Conservation (phyloP, 345 rosid species). For the Populus davidiana region DNA sequence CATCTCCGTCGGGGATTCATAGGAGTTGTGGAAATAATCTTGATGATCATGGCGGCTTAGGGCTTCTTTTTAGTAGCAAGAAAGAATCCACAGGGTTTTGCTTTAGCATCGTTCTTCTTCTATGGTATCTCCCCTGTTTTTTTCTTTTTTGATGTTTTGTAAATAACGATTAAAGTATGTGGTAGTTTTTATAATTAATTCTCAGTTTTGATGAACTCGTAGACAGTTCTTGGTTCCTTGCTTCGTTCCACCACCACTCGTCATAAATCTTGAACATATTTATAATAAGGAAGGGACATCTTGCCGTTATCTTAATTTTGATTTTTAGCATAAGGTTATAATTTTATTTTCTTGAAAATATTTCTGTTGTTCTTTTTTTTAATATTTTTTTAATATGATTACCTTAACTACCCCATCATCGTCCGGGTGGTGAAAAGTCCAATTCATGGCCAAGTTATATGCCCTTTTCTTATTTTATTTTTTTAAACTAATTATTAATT, state of each 20-base stretch:
- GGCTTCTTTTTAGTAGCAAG: not conserved
- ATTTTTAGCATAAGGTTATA: not conserved
- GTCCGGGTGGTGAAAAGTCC: not conserved
- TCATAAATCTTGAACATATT: not conserved
- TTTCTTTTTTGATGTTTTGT: too few relatives aligned
- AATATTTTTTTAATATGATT: not conserved
- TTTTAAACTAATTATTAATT: too few relatives aligned
- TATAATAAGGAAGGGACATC: not conserved
- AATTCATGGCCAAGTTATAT: too few relatives aligned
- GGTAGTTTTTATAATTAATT: not conserved
- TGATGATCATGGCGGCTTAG: not conserved
- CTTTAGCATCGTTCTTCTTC: not conserved
- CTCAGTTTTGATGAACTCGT: not conserved
- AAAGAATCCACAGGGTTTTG: not conserved
- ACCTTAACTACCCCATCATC: not conserved
- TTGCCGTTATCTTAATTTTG: not conserved
- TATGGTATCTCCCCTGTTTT: not conserved
- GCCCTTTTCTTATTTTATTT: too few relatives aligned
- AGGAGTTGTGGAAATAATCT: not conserved
- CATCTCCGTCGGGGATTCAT: slow-evolving; percentile 31
- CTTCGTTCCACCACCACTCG: not conserved
- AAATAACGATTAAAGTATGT: not conserved
- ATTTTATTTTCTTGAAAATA: not conserved
- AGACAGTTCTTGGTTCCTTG: not conserved
- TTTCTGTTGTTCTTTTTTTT: not conserved